phyloP scores from a whole-genome alignment of 495 filamentous ascomycete genomes.

The Apiosordaria backusii region DNA sequence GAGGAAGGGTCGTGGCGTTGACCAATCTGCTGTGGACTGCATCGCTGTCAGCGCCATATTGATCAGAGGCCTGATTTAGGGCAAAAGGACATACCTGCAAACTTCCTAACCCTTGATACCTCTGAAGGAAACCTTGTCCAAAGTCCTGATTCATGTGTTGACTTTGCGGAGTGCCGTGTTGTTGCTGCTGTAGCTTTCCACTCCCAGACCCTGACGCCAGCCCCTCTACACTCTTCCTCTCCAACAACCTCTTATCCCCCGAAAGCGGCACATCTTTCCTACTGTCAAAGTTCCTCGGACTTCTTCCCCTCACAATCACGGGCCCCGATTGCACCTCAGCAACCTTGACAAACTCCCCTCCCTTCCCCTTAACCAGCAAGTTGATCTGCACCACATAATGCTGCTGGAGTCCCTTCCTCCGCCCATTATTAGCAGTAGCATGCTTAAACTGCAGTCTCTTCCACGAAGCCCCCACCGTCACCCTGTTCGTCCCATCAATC shows the following conservation, averaged over 20 bases:
- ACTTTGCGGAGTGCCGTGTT: slow-evolving; percentile 4
- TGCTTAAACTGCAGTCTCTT: slow-evolving; percentile 90
- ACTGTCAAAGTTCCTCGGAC: slow-evolving; percentile 66
- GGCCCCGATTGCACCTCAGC: slow-evolving; percentile 62
- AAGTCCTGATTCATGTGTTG: slow-evolving; percentile 23
- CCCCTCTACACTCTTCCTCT: slow-evolving; percentile 14
- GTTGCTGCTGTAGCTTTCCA: slow-evolving; percentile 16
- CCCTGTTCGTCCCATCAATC: slow-evolving; percentile 62
- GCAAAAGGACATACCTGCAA: slow-evolving; percentile 25
- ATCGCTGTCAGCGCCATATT: neutral
- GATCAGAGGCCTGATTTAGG: neutral
- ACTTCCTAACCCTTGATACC: slow-evolving; percentile 35
- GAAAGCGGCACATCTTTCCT: slow-evolving; percentile 63
- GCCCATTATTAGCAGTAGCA: slow-evolving; percentile 82
- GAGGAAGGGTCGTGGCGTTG: slow-evolving; percentile 20
- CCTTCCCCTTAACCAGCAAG: slow-evolving; percentile 56
- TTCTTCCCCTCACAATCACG: slow-evolving; percentile 66
- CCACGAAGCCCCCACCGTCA: slow-evolving; percentile 80
- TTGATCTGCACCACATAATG: slow-evolving; percentile 67
- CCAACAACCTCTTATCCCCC: slow-evolving; percentile 40
- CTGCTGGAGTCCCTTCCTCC: slow-evolving; percentile 66
- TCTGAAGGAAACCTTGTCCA: slow-evolving; percentile 30
- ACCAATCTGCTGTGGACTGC: slow-evolving; percentile 22
- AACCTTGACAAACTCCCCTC: slow-evolving; percentile 55
- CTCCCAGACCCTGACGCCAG: neutral